Evolutionary conservation across 2,329 filamentous ascomycete genomes (phyloP).

Genomic region (Thielaviopsis ethacetica): DNA sequence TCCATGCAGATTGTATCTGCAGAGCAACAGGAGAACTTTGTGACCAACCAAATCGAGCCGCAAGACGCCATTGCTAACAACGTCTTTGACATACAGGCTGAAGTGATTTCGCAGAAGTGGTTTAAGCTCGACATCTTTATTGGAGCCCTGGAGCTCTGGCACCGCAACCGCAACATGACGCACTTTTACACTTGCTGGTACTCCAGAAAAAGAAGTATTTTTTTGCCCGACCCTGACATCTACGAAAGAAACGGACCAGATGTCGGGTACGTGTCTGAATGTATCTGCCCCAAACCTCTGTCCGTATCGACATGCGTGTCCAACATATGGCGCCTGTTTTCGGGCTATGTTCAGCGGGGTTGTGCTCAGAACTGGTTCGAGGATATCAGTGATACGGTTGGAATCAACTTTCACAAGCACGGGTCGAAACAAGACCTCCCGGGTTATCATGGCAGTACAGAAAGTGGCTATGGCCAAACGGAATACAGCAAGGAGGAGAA

Average conservation of each 20-base stretch:
- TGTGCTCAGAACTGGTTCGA: not conserved
- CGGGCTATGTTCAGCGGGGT: not conserved
- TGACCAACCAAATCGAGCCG: no score
- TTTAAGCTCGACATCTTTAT: not conserved
- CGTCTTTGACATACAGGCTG: not conserved
- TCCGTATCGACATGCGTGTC: not conserved
- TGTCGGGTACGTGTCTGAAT: not conserved
- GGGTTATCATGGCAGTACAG: no score
- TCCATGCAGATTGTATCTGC: no score
- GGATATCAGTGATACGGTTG: no score
- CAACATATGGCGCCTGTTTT: not conserved
- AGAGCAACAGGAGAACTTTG: no score
- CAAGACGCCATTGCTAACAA: not conserved
- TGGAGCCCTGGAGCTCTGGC: constrained; percentile 2
- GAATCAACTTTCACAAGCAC: no score
- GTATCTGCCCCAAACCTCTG: not conserved
- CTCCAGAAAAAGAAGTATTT: not conserved
- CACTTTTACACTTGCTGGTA: not conserved
- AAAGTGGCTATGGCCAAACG: no score
- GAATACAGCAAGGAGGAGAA: no score
- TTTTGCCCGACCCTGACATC: not conserved
- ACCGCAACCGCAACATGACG: not conserved
- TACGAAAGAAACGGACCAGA: not conserved
- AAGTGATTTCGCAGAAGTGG: not conserved
- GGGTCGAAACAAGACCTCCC: no score